Evolutionary conservation across 257 asterid species (phyloP).

Genomic region (Petrea volubilis): DNA sequence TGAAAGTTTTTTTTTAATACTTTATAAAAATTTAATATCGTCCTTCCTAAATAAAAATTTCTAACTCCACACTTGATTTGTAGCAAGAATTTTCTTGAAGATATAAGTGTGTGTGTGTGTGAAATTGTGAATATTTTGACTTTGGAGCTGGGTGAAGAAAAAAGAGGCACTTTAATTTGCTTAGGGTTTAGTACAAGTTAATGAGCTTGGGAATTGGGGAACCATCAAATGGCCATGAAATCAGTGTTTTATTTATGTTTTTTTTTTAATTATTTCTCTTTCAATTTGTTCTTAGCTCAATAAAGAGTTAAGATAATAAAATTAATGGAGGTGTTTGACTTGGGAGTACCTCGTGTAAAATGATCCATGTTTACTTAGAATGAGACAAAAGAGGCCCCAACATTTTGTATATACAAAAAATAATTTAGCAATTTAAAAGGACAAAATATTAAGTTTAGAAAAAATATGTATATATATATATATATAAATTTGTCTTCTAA

Average conservation of each 20-base stretch:
- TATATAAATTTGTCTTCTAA: no score
- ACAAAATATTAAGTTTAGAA: no score
- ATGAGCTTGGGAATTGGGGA: constrained; percentile 39
- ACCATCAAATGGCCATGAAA: constrained; percentile 40
- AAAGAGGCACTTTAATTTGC: constrained; percentile 13
- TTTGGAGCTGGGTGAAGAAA: constrained; percentile 36
- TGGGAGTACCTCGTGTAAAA: constrained; percentile 32
- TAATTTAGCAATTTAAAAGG: no score
- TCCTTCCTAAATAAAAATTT: no score
- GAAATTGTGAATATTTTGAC: constrained; percentile 46
- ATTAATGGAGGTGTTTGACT: constrained; percentile 22
- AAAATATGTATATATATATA: no score
- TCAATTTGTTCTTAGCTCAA: constrained; percentile 15
- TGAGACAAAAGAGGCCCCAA: constrained; percentile 1
- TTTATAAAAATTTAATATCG: no score
- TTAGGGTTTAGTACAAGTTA: constrained; percentile 36
- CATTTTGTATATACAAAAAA: no score
- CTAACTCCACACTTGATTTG: no score
- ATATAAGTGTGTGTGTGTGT: no score
- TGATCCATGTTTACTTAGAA: constrained; percentile 12
- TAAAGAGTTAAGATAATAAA: constrained; percentile 17
- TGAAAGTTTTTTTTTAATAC: no score
- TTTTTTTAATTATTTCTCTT: neutral
- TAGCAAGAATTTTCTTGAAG: no score
- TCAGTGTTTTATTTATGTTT: constrained; percentile 21